phyloP scores from a whole-genome alignment of 2,329 filamentous ascomycete species.

The Hortaea werneckii region DNA sequence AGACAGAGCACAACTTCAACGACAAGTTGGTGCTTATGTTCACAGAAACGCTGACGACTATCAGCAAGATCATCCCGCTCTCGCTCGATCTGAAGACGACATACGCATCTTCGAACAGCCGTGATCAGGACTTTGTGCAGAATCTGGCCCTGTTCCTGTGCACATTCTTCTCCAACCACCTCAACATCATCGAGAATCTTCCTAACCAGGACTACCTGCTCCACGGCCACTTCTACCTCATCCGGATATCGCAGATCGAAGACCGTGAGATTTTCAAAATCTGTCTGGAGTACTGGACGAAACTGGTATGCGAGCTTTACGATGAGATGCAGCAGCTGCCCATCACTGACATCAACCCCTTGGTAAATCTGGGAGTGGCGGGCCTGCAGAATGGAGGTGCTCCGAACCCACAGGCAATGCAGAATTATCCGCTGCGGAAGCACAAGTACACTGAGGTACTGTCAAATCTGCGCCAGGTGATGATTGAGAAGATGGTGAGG shows the following conservation, averaged over 20 bases:
- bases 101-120: conserved; percentile 81
- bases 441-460: conserved; percentile 95
- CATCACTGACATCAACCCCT: conserved; percentile 82
- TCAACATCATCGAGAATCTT: conserved; percentile 88
- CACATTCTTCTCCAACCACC: conserved; percentile 92
- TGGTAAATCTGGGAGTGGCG: conserved; percentile 65
- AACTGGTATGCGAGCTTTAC: conserved; percentile 93
- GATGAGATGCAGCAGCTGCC: conserved; percentile 98
- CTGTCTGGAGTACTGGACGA: conserved; percentile 97
- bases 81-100: conserved; percentile 83
- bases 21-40: conserved; percentile 98
- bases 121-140: conserved; percentile 95
- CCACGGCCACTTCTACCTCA: conserved; percentile 95
- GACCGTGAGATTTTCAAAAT: conserved; percentile 99
- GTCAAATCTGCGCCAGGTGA: conserved; percentile 87
- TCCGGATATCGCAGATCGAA: conserved; percentile 96
- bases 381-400: conserved; percentile 70
- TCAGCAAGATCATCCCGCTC: conserved; percentile 86
- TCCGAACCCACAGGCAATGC: conserved; percentile 71
- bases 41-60: conserved; percentile 86
- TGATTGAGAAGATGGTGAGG: conserved; percentile 99
- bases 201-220: conserved; percentile 91
- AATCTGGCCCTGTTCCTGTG: conserved; percentile 92
- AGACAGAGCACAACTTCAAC: conserved; percentile 79
- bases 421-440: conserved; percentile 87